A percentile compares a stretch with the other conserved stretches of the same genome.
phyloP scores from a whole-genome alignment of 352 stramenopile genomes.

The Plasmopara muralis region DNA sequence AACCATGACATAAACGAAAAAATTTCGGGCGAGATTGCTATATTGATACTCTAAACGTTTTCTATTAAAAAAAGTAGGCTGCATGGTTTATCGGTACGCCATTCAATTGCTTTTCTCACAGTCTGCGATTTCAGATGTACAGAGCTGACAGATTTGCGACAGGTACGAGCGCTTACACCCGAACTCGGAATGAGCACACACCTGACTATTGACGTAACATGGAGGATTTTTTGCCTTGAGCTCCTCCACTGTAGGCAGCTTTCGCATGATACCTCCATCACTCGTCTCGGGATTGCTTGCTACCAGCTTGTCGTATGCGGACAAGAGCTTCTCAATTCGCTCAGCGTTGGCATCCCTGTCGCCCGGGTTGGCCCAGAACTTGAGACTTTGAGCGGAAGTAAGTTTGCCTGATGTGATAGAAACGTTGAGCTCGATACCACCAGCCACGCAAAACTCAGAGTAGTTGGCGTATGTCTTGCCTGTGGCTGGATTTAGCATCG shows the following conservation, averaged over 20 bases:
- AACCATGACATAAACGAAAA: too few species aligned
- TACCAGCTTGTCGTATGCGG: constrained; percentile 41
- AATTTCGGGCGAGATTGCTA: too few species aligned
- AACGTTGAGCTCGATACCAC: constrained; percentile 42
- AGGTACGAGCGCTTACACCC: constrained; percentile 56
- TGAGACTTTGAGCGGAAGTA: constrained; percentile 31
- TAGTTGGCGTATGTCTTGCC: constrained; percentile 44
- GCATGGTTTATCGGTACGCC: too few species aligned
- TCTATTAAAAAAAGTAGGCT: too few species aligned
- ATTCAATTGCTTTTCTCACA: constrained; percentile 24
- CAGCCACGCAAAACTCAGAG: constrained; percentile 54
- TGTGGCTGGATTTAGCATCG: constrained; percentile 44
- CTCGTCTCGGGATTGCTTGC: constrained; percentile 23
- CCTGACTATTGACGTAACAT: constrained; percentile 51
- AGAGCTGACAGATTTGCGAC: constrained; percentile 61
- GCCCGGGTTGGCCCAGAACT: constrained; percentile 58
- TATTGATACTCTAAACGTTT: too few species aligned
- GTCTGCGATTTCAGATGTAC: constrained; percentile 19
- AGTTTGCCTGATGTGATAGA: constrained; percentile 1
- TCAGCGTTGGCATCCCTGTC: constrained; percentile 36
- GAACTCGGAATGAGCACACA: constrained; percentile 37
- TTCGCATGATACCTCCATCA: constrained; percentile 41
- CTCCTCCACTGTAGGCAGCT: constrained; percentile 28
- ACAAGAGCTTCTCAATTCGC: constrained; percentile 39
- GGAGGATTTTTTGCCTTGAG: constrained; percentile 41